A percentile compares a stretch with the other conserved stretches of the same genome.
Evolutionary conservation across 495 filamentous ascomycete genomes (phyloP).

Genomic region (Penicillium subrubescens): DNA sequence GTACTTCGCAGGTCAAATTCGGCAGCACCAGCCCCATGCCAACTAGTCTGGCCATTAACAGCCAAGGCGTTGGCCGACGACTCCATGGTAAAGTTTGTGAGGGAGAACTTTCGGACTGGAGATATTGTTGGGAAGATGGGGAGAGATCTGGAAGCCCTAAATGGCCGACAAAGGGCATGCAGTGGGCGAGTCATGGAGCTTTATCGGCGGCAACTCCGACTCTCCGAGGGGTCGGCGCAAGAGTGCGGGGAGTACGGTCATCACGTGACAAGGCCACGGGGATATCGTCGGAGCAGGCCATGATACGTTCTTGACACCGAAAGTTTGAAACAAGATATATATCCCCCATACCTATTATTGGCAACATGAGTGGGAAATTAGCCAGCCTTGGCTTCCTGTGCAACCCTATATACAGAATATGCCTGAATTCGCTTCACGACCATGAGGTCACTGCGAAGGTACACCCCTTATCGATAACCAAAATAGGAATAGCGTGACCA

Average conservation of each 20-base stretch:
- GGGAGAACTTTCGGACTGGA: constrained; percentile 14
- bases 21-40: constrained; percentile 62
- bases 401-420: neutral
- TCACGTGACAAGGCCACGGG: constrained; percentile 21
- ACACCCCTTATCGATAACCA: constrained; percentile 18
- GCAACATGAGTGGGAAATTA: no score
- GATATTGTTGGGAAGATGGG: neutral
- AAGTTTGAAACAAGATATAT: neutral
- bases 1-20: constrained; percentile 63
- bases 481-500: constrained; percentile 14
- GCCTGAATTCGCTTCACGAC: neutral
- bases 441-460: constrained; percentile 18
- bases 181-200: constrained; percentile 23
- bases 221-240: neutral
- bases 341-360: neutral
- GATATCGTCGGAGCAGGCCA: neutral
- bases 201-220: neutral
- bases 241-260: constrained; percentile 11
- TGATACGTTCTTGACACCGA: neutral
- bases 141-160: constrained; percentile 1
- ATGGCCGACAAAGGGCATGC: constrained; percentile 21
- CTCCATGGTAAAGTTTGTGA: constrained; percentile 31
- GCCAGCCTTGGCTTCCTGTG: neutral
- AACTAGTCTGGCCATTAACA: constrained; percentile 40
- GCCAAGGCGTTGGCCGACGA: constrained; percentile 17